Conservation (phyloP, 2,329 filamentous ascomycete species). For the Nannizzia gypsea region DNA sequence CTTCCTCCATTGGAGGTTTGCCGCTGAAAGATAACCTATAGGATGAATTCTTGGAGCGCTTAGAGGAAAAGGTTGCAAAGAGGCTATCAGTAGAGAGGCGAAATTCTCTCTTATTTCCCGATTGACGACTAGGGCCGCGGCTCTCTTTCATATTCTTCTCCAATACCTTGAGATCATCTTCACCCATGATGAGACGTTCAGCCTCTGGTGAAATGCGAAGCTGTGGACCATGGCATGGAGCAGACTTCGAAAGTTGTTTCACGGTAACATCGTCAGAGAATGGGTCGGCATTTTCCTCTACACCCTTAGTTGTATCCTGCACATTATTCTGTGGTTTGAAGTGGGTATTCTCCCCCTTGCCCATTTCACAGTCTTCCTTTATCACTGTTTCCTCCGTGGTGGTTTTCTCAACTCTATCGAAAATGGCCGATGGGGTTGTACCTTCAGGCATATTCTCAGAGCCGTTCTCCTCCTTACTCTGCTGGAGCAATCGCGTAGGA, state of each 20-base stretch:
- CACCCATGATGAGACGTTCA: conserved; percentile 16
- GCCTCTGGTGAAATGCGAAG: conserved; percentile 16
- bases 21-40: conserved; percentile 9
- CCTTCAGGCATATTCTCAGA: background rate
- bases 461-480: background rate
- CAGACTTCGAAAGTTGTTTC: conserved; percentile 13
- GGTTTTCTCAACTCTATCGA: background rate
- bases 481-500: conserved; percentile 11
- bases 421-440: background rate
- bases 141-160: background rate
- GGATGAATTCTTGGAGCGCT: conserved; percentile 8
- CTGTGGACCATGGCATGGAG: conserved; percentile 11
- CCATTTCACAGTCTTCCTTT: background rate
- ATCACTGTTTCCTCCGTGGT: background rate
- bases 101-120: conserved; percentile 10
- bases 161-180: background rate
- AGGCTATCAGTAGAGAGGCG: conserved; percentile 14
- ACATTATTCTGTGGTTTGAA: background rate
- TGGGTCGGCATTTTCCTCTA: background rate
- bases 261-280: conserved; percentile 8
- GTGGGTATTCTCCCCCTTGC: background rate
- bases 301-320: background rate
- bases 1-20: background rate
- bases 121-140: background rate
- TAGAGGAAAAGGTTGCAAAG: conserved; percentile 10